Conservation (phyloP, 192 early-diverging fungal species). For the Neocallimastix lanati region DNA sequence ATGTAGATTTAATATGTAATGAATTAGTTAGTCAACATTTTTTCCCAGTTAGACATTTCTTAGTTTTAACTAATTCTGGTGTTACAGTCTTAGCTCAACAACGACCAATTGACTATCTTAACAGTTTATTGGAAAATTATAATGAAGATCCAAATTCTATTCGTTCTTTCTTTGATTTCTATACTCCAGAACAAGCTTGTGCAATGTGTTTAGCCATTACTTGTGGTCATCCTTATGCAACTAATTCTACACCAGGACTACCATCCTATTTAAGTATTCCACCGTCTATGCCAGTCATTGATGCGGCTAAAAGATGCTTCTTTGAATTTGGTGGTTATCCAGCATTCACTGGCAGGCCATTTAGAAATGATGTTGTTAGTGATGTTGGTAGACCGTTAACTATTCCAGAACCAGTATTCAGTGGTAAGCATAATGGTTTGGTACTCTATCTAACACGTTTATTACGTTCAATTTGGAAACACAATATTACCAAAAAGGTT, state of each 20-base stretch:
- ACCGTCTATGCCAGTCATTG: slow-evolving; percentile 6
- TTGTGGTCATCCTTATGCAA: slow-evolving; percentile 16
- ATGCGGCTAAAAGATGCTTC: slow-evolving; percentile 11
- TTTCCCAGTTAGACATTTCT: slow-evolving; percentile 35
- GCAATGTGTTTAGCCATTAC: slow-evolving; percentile 72
- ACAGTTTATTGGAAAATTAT: slow-evolving; percentile 26
- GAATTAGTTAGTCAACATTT: slow-evolving; percentile 45
- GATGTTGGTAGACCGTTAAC: slow-evolving; percentile 14
- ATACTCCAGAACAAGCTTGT: slow-evolving; percentile 48
- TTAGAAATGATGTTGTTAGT: slow-evolving; percentile 15
- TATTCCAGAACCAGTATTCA: slow-evolving; percentile 23
- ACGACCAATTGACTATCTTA: slow-evolving; percentile 57
- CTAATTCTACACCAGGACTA: background rate
- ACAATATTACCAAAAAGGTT: slow-evolving; percentile 2
- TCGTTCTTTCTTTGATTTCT: slow-evolving; percentile 29
- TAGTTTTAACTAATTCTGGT: slow-evolving; percentile 62
- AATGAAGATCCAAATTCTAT: slow-evolving; percentile 4
- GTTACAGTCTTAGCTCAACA: slow-evolving; percentile 45
- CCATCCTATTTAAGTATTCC: slow-evolving; percentile 9
- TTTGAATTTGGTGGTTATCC: slow-evolving; percentile 20
- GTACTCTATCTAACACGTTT: slow-evolving; percentile 53
- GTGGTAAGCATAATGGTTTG: slow-evolving; percentile 57
- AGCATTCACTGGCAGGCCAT: slow-evolving; percentile 4
- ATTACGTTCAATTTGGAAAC: slow-evolving; percentile 57
- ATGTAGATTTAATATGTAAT: slow-evolving; percentile 23